Conservation (phyloP, 2,329 filamentous ascomycete genomes). For the Meredithiella fracta region DNA sequence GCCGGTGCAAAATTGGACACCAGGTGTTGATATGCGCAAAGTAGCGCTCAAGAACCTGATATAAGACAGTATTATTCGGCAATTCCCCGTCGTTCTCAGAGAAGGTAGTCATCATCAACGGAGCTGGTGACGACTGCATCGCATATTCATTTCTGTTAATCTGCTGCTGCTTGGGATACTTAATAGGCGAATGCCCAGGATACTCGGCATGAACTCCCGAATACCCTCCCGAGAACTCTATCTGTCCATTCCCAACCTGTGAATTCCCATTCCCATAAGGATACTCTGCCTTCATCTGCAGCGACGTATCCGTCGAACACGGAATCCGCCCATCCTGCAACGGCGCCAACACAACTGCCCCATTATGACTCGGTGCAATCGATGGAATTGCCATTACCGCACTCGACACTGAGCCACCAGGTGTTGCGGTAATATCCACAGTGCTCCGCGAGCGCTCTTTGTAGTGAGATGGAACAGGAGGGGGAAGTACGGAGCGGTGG, state of each 20-base stretch:
- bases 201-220: conserved; percentile 6
- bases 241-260: too few species aligned
- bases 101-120: neutral
- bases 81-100: conserved; percentile 41
- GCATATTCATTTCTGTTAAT: neutral
- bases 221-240: neutral
- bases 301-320: neutral
- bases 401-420: neutral
- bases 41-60: conserved; percentile 57
- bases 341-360: neutral
- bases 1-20: conserved; percentile 81
- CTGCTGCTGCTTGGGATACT: neutral
- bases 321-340: neutral
- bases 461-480: neutral
- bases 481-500: too few species aligned
- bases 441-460: neutral
- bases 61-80: conserved; percentile 58
- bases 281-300: neutral
- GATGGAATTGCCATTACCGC: neutral
- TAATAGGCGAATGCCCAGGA: conserved; percentile 8
- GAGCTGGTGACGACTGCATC: neutral
- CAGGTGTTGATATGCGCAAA: conserved; percentile 69
- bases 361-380: neutral
- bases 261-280: too few species aligned
- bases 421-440: neutral